These are phyloP conservation scores for Berkeleyomyces rouxiae DNA, from an alignment of 2,329 filamentous ascomycete genomes.

Conservation along the genomic window DNA sequence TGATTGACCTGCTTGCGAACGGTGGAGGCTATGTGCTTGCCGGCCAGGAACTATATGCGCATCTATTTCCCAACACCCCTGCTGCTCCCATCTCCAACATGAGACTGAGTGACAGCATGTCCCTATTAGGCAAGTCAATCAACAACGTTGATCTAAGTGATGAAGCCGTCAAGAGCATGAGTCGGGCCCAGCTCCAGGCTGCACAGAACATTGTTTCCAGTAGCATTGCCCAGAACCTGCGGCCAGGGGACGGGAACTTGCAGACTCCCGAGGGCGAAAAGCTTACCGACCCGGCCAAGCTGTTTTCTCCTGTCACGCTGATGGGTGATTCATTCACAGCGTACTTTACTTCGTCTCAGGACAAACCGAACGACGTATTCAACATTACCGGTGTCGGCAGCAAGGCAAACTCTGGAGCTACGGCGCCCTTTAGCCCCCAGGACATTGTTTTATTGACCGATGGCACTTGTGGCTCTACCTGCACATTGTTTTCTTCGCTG, in stretches of 20 bases:
- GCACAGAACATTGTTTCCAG: slow-evolving; percentile 31
- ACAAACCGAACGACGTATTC: slow-evolving; percentile 21
- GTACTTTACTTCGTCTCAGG: slow-evolving; percentile 27
- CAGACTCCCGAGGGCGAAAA: slow-evolving; percentile 25
- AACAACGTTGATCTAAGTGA: slow-evolving; percentile 18
- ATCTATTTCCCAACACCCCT: slow-evolving; percentile 34
- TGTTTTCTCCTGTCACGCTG: slow-evolving; percentile 21
- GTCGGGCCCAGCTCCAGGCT: slow-evolving; percentile 23
- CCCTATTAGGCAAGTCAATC: slow-evolving; percentile 24
- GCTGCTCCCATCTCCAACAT: slow-evolving; percentile 34
- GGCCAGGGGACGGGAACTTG: slow-evolving; percentile 27
- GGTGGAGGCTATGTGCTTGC: slow-evolving; percentile 41
- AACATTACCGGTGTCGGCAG: slow-evolving; percentile 28
- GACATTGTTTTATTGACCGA: slow-evolving; percentile 17
- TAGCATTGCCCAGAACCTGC: slow-evolving; percentile 27
- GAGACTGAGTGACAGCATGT: slow-evolving; percentile 32
- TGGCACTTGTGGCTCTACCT: slow-evolving; percentile 17
- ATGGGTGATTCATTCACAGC: slow-evolving; percentile 33
- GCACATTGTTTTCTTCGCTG: slow-evolving; percentile 24
- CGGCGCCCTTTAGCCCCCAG: slow-evolving; percentile 17
- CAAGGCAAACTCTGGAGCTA: slow-evolving; percentile 25
- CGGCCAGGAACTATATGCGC: slow-evolving; percentile 46
- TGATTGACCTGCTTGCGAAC: slow-evolving; percentile 42
- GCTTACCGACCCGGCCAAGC: slow-evolving; percentile 19
- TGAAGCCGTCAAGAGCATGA: slow-evolving; percentile 19